A percentile compares a stretch with the other conserved stretches of the same genome.
These are phyloP conservation scores for Elsinoe necatrix DNA, from an alignment of 2,329 filamentous ascomycete genomes.

Conservation along the genomic window DNA sequence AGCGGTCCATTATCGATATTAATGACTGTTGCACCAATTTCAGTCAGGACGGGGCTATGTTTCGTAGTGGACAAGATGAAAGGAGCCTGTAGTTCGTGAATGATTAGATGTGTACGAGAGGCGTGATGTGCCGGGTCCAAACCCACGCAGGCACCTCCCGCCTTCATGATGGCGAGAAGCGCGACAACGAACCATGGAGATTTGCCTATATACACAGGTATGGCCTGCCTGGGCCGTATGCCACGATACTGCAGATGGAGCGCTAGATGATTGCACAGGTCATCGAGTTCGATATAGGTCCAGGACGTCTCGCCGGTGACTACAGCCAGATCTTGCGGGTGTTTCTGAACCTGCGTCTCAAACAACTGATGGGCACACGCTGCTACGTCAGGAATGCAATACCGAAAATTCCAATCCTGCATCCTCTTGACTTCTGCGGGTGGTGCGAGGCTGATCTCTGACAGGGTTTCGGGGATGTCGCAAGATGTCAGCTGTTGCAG, in stretches of 20 bases:
- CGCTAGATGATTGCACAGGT: constrained; percentile 19
- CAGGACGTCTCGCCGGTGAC: constrained; percentile 23
- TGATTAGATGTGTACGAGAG: constrained; percentile 24
- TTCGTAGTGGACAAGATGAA: constrained; percentile 20
- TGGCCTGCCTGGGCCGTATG: constrained; percentile 17
- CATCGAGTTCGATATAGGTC: constrained; percentile 24
- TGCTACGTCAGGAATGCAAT: background rate
- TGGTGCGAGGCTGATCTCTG: constrained; percentile 21
- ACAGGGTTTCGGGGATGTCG: constrained; percentile 20
- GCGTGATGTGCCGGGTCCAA: constrained; percentile 24
- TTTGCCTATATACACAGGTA: constrained; percentile 25
- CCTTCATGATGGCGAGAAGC: constrained; percentile 26
- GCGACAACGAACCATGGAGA: constrained; percentile 25
- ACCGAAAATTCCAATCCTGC: background rate
- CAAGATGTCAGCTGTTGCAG: constrained; percentile 23
- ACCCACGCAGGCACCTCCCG: constrained; percentile 24
- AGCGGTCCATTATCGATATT: background rate
- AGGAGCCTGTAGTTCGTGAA: constrained; percentile 20
- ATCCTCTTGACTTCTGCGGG: background rate
- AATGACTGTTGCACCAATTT: too few species aligned
- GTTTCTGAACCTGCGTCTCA: constrained; percentile 17
- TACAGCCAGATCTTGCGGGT: constrained; percentile 22
- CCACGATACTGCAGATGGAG: constrained; percentile 16
- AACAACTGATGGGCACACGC: constrained; percentile 22
- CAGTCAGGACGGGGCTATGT: too few species aligned